Evolutionary conservation across 768 basidiomycete genomes (phyloP), one percentile per base, ranked within the genome.

Genomic region (Cantharellus anzutake): DNA sequence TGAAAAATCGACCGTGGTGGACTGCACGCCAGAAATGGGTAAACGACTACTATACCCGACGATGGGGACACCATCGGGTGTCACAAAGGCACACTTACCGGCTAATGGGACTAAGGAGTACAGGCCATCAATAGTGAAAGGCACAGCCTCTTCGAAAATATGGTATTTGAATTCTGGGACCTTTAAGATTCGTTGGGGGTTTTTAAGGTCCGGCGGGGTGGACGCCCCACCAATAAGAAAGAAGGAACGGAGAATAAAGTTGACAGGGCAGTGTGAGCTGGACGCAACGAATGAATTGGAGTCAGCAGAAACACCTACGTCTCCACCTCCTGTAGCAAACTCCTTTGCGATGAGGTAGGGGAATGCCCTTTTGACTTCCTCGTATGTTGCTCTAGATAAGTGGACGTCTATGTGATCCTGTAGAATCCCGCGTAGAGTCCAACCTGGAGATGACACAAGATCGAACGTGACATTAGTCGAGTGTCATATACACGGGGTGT

Each of bases 131-230:
- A 91, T 78, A 59, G 82, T 78, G 63, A 91, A 86, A 2, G 80
- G 75, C 35, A 76, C 73, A 16, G 75, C 75, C 63, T 87, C 80
- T 50, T 81, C 76, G 63, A 92, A 81, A 57, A 92, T 78, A 64
- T 86, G 83, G 83, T 84, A 92, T 65, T 76, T 75, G 67, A 92
- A 83, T 62, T 84, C 80, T 3, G 89, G 89, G 7, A 92, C 81
- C 82, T 90, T 62, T 16, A 48, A 38, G 42, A 42, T 53, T 57
- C 64, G 55, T 51, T 52, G 37, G 35, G 52, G 42, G 0, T 29
- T 29, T 29, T 29, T 29, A 29, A 29, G 20, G 20, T 29, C 20
- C 20, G 20, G 20, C 20, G 20, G 20, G 20, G 20, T 29, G 20
- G 20, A 29, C 57, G 44, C 20, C 42, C 48, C 16, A n/a, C 57